Conservation (phyloP, 345 rosid genomes). For the Cardamine resedifolia region DNA sequence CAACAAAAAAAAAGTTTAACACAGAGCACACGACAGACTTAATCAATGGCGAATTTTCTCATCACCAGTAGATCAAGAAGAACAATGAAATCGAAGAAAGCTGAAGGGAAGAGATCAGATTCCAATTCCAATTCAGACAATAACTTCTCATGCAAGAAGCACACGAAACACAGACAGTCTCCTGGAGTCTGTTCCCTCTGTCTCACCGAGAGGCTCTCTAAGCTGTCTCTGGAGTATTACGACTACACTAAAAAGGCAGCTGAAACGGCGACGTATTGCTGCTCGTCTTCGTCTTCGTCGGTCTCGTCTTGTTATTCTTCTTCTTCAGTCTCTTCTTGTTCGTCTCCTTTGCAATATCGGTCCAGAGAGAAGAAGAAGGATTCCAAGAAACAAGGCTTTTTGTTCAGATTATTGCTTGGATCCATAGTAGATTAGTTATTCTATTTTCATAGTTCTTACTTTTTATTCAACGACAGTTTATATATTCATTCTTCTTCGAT, state of each 20-base stretch:
- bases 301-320: conserved; percentile 35
- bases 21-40: conserved; percentile 19
- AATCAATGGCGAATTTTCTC: conserved; percentile 38
- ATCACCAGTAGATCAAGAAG: conserved; percentile 16
- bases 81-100: conserved; percentile 19
- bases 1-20: conserved; percentile 2
- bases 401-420: conserved; percentile 38
- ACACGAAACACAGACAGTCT: conserved; percentile 36
- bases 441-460: not conserved
- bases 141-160: conserved; percentile 42
- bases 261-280: conserved; percentile 17
- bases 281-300: conserved; percentile 23
- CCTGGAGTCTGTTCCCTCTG: conserved; percentile 40
- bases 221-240: conserved; percentile 30
- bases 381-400: conserved; percentile 33
- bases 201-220: conserved; percentile 33
- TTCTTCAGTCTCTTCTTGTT: conserved; percentile 36
- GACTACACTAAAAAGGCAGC: conserved; percentile 20
- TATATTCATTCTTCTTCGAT: conserved; percentile 12
- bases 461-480: not conserved
- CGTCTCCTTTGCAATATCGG: conserved; percentile 37
- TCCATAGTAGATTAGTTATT: conserved; percentile 36
- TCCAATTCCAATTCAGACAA: conserved; percentile 27
- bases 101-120: conserved; percentile 25
- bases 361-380: conserved; percentile 29